Base-by-base conservation (phyloP, 768 basidiomycete species). In the Collybia sp. region DNA sequence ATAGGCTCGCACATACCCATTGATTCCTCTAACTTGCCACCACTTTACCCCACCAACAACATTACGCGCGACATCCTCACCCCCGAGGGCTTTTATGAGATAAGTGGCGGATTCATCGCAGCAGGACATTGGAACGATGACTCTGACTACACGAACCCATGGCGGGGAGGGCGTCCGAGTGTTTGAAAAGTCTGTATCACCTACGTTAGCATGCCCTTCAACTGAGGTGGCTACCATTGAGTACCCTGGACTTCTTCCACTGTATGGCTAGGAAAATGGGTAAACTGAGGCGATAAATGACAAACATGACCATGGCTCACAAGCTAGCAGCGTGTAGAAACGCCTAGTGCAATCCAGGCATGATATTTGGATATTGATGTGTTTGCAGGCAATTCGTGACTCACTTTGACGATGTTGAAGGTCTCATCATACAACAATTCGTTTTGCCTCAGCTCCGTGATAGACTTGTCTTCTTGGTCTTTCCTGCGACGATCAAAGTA, bases 21-120 rank as follows among this genome's bases (percentile, higher is more conserved):
- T 67, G 39, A 92, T 60, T 15, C 87, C 85, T 35, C 94, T 83
- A 30, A 94, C 92, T 65, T 96, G 94, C 95, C 95, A 98, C 93
- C 95, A 98, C 60, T 94, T 93, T 5, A 82, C 79, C 1, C 95
- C 95, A 10, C 95, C 95, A 3, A 93, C 83, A 25, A 91, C 60
- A 34, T 74, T 75, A 51, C 80, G 77, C 40, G 76, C 79, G 12
- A 78, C 72, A 34, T 86, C 78, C 56, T 88, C 85, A n/a, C 94
- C 93, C 1, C 93, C 93, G 6, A 96, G 71, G 3, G 82, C 90
- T 49, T 79, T 69, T 46, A 93, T 82, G 40, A 97, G 73, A 52
- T 81, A 65, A 1, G 63, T 61, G 4, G 93, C 88, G 2, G 92
- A 88, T 19, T 83, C 74, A 35, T 87, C 79, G 55, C 93, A 93